Evolutionary conservation across 202 grass and related monocot genomes (phyloP), one percentile per base, ranked within the genome.

Genomic region (Alloteropsis angusta): DNA sequence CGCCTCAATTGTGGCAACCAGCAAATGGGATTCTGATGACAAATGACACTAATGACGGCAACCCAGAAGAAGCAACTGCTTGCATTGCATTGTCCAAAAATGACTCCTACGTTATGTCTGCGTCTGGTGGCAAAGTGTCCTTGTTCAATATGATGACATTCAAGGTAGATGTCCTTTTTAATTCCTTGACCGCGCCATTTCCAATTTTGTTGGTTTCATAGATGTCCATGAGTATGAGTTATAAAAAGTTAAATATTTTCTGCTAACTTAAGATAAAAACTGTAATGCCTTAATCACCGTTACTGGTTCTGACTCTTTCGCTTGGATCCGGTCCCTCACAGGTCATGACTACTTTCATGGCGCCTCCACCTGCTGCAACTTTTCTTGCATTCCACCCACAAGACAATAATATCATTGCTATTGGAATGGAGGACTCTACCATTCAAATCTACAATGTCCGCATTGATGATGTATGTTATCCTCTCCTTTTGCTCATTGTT

Each of bases 101-200:
- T 79, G 95, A 98, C 49, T 98, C 95, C 0, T 98, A 98, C 76
- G 95, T 98, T 75, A 98, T 98, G 92, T 98, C 91, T 35, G 95
- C 95, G 54, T 98, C 95, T 81, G 95, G 95, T 47, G 95, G 92
- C 57, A 98, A 98, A 81, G 95, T 98, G 21, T 98, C 87, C 7
- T 75, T 98, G 45, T 98, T 98, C 85, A 98, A 92, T 76, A 94
- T 98, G 95, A 99, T 99, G 92, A 99, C 96, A 38, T 99, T 96
- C 88, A 99, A 99, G 90, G 96, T 95, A 88, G 39, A 77, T 71
- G 17, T 57, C 34, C 82, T 78, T 80, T 67, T 23, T 16, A 28
- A 7, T 44, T 37, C 26, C 21, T 21, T 77, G 56, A 64, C 49
- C 25, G 5, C 0, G 12, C 9, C 22, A 37, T 49, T 81, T 4